Evolutionary conservation across 208 protist species (phyloP), one percentile per base, ranked within the genome.

Genomic region (Strigomonas culicis): DNA sequence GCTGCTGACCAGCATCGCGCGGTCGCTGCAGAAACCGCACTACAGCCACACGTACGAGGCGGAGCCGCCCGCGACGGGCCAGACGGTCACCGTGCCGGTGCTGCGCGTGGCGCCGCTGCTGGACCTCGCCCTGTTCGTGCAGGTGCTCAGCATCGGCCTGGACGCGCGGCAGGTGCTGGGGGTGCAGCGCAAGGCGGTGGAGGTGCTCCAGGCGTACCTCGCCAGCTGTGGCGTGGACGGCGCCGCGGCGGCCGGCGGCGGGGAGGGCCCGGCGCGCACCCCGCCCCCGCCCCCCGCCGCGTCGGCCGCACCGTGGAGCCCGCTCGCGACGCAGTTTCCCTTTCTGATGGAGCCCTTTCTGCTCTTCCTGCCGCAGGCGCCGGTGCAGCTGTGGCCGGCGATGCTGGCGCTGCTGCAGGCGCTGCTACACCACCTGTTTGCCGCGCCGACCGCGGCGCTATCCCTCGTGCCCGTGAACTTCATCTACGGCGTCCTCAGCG

Each of bases 131-230:
- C 66, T 77, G 34, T 72, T 88, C 27, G 71, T 63, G 2, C 79
- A 74, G 34, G 75, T 68, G 19, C 41, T 89, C 13, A 75, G 61
- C 65, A 72, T 77, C 17, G 72, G 61, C 25, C 59, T 90, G 10
- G 79, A 84, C 43, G 51, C 78, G 17, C 72, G 79, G 47, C 71
- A 72, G 30, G 79, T 81, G 2, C 70, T 86, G 28, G 86, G 82
- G 0, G 82, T 92, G 65, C 86, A 92, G 60, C 82, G 86, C 19
- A 85, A 86, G 70, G 80, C 82, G 22, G 55, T 92, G 13, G 82
- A 89, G 70, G 74, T 74, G 56, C 36, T 85, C 41, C 68, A 77
- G 57, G 61, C 28, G 49, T 77, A 75, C 34, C 28, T 66, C 15
- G 56, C 52, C 25, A 66, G 60, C 27, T 71, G 58, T 25, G 67